Base-by-base conservation (phyloP, 768 basidiomycete species). In the Xerocomellus dryophilus region DNA sequence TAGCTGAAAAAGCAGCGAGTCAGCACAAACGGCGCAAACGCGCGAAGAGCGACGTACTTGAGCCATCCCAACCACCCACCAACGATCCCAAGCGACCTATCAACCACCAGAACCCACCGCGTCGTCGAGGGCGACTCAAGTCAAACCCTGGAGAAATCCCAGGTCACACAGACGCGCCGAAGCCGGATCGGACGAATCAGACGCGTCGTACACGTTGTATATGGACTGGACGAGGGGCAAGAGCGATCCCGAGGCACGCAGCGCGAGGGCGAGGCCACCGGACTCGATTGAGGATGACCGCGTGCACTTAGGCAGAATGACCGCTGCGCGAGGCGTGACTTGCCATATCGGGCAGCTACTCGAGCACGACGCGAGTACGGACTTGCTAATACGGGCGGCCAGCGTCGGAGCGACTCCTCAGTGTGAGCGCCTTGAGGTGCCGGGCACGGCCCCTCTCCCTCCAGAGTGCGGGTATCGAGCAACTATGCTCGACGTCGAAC, bases 381-480 rank as follows among this genome's bases (percentile, higher is more conserved):
- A n/a, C n/a, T n/a, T n/a, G n/a, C n/a, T n/a, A n/a, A n/a, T n/a
- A n/a, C n/a, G n/a, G n/a, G n/a, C n/a, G n/a, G n/a, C n/a, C n/a
- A n/a, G n/a, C n/a, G n/a, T n/a, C n/a, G n/a, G n/a, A n/a, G n/a
- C n/a, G n/a, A n/a, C n/a, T n/a, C n/a, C n/a, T n/a, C 29, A 58
- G 27, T 1, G 35, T 43, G 23, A 58, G 49, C 25, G 14, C 50
- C 23, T 25, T 43, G 49, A 58, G 57, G 8, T 11, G 41, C 36
- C 1, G 41, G 15, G 56, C 49, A 20, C 36, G 23, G 17, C 49
- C 49, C 12, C 32, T 23, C 50, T 59, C 54, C 20, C 43, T 48
- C 58, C 56, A 59, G 20, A 58, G 50, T 3, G 55, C 20, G 4
- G 47, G 43, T 42, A 54, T 38, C 2, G 47, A 50, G 11, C 23